A percentile compares a stretch with the other conserved stretches of the same genome.
These are phyloP conservation scores for Lactarius akahatsu DNA, from an alignment of 768 basidiomycete species.

Conservation along the genomic window DNA sequence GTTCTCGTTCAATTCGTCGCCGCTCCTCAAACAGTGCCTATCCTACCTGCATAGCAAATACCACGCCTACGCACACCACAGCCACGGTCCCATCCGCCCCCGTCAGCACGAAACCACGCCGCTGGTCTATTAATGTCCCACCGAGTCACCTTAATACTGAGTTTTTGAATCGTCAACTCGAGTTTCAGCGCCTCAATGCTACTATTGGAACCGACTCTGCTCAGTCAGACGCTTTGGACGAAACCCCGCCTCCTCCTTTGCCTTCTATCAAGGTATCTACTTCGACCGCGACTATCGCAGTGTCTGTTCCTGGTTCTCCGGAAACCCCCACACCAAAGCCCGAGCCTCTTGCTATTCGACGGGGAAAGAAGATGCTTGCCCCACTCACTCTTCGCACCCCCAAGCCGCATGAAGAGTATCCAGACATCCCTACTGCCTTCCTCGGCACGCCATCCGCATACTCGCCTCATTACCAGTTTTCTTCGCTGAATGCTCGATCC, in stretches of 20 bases:
- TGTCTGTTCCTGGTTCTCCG: constrained; percentile 34
- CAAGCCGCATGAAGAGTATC: constrained; percentile 36
- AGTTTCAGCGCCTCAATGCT: constrained; percentile 19
- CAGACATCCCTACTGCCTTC: constrained; percentile 46
- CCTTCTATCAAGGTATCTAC: constrained; percentile 39
- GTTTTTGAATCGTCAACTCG: constrained; percentile 20
- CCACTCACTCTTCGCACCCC: constrained; percentile 33
- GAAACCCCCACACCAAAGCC: constrained; percentile 18
- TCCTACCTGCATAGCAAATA: constrained; percentile 3
- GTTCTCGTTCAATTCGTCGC: constrained; percentile 20
- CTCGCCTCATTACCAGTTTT: constrained; percentile 35
- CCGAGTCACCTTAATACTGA: constrained; percentile 27
- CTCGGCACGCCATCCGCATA: constrained; percentile 39
- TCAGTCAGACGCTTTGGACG: constrained; percentile 11
- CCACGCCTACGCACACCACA: constrained; percentile 3
- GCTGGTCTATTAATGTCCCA: constrained; percentile 28
- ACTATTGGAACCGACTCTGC: constrained; percentile 3
- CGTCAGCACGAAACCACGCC: constrained; percentile 21
- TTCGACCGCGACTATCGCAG: constrained; percentile 34
- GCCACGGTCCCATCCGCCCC: constrained; percentile 1
- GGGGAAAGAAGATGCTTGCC: constrained; percentile 38
- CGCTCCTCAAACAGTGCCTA: constrained; percentile 17
- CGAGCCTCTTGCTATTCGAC: constrained; percentile 40
- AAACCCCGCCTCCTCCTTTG: constrained; percentile 25
- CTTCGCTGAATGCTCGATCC: constrained; percentile 8